phyloP scores from a whole-genome alignment of 169 alveolate species.

The Perkinsus marinus region DNA sequence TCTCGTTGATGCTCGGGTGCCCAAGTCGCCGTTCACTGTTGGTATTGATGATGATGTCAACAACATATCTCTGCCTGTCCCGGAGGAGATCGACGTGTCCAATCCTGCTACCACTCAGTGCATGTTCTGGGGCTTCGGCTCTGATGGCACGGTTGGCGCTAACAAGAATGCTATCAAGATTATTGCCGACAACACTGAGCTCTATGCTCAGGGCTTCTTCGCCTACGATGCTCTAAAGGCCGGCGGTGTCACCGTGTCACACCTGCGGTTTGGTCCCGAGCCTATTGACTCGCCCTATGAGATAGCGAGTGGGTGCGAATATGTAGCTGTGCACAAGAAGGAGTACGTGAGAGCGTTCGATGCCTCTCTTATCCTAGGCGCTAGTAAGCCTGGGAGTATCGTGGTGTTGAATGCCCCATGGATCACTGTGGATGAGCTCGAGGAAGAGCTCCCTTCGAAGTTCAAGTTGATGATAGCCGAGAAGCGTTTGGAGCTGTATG shows the following conservation, averaged over 20 bases:
- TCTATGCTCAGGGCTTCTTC: conserved; percentile 39
- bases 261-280: conserved; percentile 40
- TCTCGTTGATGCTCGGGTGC: conserved; percentile 18
- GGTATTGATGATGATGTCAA: conserved; percentile 44
- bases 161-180: conserved; percentile 46
- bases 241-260: conserved; percentile 43
- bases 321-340: conserved; percentile 42
- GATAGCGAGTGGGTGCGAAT: conserved; percentile 17
- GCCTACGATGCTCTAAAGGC: conserved; percentile 42
- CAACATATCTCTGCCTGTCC: conserved; percentile 19
- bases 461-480: conserved; percentile 16
- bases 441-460: conserved; percentile 8
- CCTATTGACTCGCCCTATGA: conserved; percentile 34
- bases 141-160: conserved; percentile 49
- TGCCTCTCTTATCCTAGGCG: background rate
- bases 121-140: conserved; percentile 42
- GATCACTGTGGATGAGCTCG: conserved; percentile 14
- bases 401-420: conserved; percentile 41
- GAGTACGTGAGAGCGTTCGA: conserved; percentile 12
- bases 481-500: conserved; percentile 21
- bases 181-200: conserved; percentile 36
- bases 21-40: conserved; percentile 37
- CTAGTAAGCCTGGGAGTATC: conserved; percentile 26
- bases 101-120: conserved; percentile 34
- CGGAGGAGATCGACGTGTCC: conserved; percentile 2